Conservation (phyloP, 73 alveolate species). For the Uronychia binucleata region DNA sequence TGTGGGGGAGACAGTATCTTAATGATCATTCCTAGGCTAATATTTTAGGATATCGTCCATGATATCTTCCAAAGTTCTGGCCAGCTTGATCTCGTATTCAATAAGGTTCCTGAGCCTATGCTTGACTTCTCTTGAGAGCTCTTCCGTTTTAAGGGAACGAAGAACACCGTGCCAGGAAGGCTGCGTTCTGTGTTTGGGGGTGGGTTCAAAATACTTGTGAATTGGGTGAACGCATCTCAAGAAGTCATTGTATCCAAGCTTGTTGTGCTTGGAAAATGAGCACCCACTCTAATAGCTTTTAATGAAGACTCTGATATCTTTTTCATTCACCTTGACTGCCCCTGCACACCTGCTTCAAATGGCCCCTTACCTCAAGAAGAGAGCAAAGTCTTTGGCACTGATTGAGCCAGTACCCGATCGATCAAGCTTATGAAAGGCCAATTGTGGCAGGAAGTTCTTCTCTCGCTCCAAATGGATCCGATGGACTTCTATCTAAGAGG, state of each 20-base stretch:
- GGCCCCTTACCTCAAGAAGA: background rate
- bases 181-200: too few relatives aligned
- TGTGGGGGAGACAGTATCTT: too few relatives aligned
- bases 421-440: background rate
- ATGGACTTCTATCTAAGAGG: background rate
- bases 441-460: too few relatives aligned
- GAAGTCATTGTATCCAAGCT: background rate
- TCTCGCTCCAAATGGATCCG: background rate
- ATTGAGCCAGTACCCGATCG: background rate
- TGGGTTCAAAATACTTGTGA: too few relatives aligned
- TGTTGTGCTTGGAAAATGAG: background rate
- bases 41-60: too few relatives aligned
- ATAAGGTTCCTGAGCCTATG: background rate
- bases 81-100: background rate
- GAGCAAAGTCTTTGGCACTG: background rate
- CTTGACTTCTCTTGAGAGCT: background rate
- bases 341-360: background rate
- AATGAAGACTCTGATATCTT: background rate
- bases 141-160: background rate
- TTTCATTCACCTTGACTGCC: background rate
- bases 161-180: background rate
- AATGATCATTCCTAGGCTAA: too few relatives aligned
- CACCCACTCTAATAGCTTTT: background rate
- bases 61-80: background rate
- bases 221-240: too few relatives aligned